Evolutionary conservation across 129 eudicot genomes (phyloP).

Genomic region (Arctium minus): DNA sequence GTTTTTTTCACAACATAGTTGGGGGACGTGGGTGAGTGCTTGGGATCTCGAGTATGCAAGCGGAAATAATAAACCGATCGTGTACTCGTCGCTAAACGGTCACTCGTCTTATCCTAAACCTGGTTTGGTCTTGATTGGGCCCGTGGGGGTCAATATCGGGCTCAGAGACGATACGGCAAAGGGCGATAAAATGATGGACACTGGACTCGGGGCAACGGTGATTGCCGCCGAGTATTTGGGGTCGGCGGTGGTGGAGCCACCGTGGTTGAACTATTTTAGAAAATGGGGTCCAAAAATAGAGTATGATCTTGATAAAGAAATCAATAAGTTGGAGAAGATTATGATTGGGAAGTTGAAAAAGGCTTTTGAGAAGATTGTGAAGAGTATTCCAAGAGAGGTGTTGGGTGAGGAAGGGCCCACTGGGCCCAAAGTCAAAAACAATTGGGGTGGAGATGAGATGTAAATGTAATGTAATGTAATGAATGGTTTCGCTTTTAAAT

Average conservation of each 20-base stretch:
- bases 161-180: conserved; percentile 55
- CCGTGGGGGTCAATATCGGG: conserved; percentile 35
- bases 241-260: conserved; percentile 39
- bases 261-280: conserved; percentile 72
- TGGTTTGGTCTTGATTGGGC: conserved; percentile 55
- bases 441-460: conserved; percentile 78
- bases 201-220: conserved; percentile 33
- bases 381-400: conserved; percentile 54
- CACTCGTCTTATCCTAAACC: conserved; percentile 41
- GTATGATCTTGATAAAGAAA: conserved; percentile 50
- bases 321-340: conserved; percentile 41
- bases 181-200: conserved; percentile 45
- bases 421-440: conserved; percentile 78
- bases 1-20: conserved; percentile 45
- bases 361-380: conserved; percentile 38
- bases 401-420: conserved; percentile 90
- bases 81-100: conserved; percentile 41
- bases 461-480: neutral
- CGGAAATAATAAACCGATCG: conserved; percentile 46
- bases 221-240: conserved; percentile 59
- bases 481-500: neutral
- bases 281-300: conserved; percentile 86
- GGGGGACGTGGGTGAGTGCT: conserved; percentile 49
- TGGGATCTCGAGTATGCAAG: conserved; percentile 35
- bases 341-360: conserved; percentile 48